Conservation (phyloP, 257 asterid species). For the Cordia subcordata region DNA sequence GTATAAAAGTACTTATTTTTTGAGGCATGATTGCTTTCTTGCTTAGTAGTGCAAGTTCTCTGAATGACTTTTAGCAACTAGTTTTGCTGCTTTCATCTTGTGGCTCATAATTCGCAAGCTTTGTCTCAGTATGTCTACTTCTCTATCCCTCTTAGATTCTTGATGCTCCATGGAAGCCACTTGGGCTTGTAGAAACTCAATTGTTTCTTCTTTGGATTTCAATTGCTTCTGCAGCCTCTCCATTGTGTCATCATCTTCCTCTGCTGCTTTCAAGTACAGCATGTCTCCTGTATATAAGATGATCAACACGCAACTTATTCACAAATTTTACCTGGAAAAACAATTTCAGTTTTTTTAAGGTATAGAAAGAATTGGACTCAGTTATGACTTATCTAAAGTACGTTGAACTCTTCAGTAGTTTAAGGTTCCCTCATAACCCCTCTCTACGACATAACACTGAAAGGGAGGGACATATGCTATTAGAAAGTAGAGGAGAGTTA, state of each 20-base stretch:
- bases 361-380: too few relatives aligned
- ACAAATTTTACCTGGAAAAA: too few relatives aligned
- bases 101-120: slow-evolving; percentile 74
- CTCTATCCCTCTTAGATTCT: slow-evolving; percentile 60
- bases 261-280: slow-evolving; percentile 40
- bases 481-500: too few relatives aligned
- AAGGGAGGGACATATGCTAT: too few relatives aligned
- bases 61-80: background rate
- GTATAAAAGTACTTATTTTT: too few relatives aligned
- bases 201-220: slow-evolving; percentile 47
- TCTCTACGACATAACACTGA: too few relatives aligned
- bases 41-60: background rate
- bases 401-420: too few relatives aligned
- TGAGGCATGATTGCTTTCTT: too few relatives aligned
- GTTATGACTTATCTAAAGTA: too few relatives aligned
- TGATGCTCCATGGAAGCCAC: slow-evolving; percentile 48
- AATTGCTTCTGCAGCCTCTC: slow-evolving; percentile 46
- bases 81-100: slow-evolving; percentile 35
- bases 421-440: too few relatives aligned
- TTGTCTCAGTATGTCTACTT: slow-evolving; percentile 67
- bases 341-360: too few relatives aligned
- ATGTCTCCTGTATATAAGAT: slow-evolving; percentile 51
- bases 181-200: slow-evolving; percentile 42
- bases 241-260: slow-evolving; percentile 24
- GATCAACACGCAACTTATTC: too few relatives aligned